A percentile compares a stretch with the other conserved stretches of the same genome.
Evolutionary conservation across 2,329 filamentous ascomycete species (phyloP).

Genomic region (Monilinia fructigena): DNA sequence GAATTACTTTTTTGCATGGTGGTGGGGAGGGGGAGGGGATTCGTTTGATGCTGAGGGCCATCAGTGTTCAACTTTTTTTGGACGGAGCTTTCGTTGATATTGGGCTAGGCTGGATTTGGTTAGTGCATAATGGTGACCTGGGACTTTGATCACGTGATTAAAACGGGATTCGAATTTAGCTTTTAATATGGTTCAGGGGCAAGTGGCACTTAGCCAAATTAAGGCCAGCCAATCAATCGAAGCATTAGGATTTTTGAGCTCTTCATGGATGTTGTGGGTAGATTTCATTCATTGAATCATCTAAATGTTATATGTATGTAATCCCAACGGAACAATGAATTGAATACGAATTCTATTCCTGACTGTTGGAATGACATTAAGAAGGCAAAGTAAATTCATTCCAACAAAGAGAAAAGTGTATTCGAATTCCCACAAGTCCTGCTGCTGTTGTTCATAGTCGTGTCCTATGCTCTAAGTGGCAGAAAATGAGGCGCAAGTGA

Average conservation of each 20-base stretch:
- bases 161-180: background rate
- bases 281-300: conserved; percentile 1
- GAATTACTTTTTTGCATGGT: conserved; percentile 71
- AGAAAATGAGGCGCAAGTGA: conserved; percentile 11
- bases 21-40: conserved; percentile 24
- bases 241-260: background rate
- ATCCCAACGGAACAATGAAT: background rate
- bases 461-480: background rate
- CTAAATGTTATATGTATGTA: background rate
- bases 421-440: background rate
- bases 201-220: background rate
- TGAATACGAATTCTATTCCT: background rate
- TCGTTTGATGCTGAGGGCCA: conserved; percentile 16
- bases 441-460: conserved; percentile 1
- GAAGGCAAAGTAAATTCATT: background rate
- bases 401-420: background rate
- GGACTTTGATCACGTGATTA: background rate
- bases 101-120: conserved; percentile 4
- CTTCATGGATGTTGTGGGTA: background rate
- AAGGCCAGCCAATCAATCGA: background rate
- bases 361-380: background rate
- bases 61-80: conserved; percentile 24
- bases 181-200: conserved; percentile 21
- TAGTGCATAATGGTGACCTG: background rate
- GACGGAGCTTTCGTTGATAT: conserved; percentile 23